phyloP scores from a whole-genome alignment of 805 yeast genomes.

The Tetrapisispora nanseiensis region DNA sequence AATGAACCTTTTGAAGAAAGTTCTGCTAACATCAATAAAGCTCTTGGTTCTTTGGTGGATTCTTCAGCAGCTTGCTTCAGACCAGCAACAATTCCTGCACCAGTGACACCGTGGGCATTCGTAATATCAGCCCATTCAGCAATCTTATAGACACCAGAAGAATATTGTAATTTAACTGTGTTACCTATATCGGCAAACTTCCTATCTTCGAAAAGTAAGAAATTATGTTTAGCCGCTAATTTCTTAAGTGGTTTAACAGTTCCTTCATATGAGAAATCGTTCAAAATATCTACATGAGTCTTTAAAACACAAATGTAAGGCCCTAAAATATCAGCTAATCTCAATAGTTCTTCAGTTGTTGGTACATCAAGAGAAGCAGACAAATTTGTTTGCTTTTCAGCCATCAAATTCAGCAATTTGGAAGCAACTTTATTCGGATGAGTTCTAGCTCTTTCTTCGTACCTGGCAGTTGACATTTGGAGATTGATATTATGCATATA shows the following conservation, averaged over 20 bases:
- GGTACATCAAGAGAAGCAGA: constrained; percentile 93
- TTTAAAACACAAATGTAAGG: constrained; percentile 87
- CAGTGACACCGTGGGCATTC: constrained; percentile 96
- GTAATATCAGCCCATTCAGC: constrained; percentile 96
- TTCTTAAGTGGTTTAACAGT: constrained; percentile 67
- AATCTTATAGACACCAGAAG: constrained; percentile 81
- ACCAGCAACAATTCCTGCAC: constrained; percentile 86
- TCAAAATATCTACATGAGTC: constrained; percentile 89
- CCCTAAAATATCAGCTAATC: constrained; percentile 68
- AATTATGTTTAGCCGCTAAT: constrained; percentile 72
- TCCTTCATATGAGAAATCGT: constrained; percentile 74
- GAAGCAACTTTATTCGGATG: constrained; percentile 77
- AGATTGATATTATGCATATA: too few relatives aligned
- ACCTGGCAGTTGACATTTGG: constrained; percentile 33
- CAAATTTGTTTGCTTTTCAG: constrained; percentile 69
- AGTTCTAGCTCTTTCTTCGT: constrained; percentile 54
- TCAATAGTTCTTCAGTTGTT: constrained; percentile 65
- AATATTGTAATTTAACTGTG: constrained; percentile 89
- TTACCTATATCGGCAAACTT: constrained; percentile 98
- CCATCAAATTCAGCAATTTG: constrained; percentile 65
- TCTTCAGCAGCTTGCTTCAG: constrained; percentile 66
- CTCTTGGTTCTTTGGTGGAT: constrained; percentile 70
- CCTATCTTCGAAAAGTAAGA: constrained; percentile 91
- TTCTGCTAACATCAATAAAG: constrained; percentile 90
- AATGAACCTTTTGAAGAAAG: constrained; percentile 87